A percentile compares a stretch with the other conserved stretches of the same genome.
These are phyloP conservation scores for Schoenoplectus triqueter DNA, from an alignment of 202 grass and related monocot genomes.

Conservation along the genomic window DNA sequence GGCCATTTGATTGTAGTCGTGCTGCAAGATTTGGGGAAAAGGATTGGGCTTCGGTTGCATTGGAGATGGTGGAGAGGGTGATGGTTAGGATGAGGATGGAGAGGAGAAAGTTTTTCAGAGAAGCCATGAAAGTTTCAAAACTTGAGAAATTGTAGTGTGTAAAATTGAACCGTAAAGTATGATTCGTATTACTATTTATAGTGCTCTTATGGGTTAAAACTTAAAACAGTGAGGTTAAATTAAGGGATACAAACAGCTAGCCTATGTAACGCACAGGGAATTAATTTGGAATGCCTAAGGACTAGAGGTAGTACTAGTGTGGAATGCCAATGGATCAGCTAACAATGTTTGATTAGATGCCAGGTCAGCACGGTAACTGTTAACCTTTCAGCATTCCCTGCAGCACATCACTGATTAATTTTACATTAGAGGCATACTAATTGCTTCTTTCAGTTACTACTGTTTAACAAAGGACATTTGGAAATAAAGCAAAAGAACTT, in stretches of 20 bases:
- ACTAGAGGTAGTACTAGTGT: not conserved
- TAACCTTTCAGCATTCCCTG: not conserved
- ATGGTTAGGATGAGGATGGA: constrained; percentile 21
- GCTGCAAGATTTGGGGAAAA: constrained; percentile 21
- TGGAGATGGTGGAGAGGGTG: constrained; percentile 15
- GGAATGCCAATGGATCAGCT: constrained; percentile 24
- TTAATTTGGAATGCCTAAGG: constrained; percentile 23
- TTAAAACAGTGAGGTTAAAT: not conserved
- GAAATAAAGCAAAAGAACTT: not conserved
- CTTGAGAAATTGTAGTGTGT: constrained; percentile 2
- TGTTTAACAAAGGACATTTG: not conserved
- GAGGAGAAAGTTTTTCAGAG: not conserved
- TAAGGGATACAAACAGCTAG: not conserved
- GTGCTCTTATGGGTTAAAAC: not conserved
- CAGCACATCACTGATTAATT: not conserved
- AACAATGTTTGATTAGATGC: not conserved
- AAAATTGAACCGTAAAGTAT: not conserved
- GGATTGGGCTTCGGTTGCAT: not conserved
- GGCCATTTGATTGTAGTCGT: constrained; percentile 45
- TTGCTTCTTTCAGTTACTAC: not conserved
- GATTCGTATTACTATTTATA: constrained; percentile 25
- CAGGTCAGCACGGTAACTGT: not conserved
- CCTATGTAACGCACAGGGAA: not conserved
- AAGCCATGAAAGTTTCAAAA: constrained; percentile 46
- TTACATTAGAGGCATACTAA: not conserved